Percentiles rank a stretch among this genome's conserved stretches.
Evolutionary conservation across 148 eudicot species (phyloP).

Genomic region (Arctostaphylos glauca): DNA sequence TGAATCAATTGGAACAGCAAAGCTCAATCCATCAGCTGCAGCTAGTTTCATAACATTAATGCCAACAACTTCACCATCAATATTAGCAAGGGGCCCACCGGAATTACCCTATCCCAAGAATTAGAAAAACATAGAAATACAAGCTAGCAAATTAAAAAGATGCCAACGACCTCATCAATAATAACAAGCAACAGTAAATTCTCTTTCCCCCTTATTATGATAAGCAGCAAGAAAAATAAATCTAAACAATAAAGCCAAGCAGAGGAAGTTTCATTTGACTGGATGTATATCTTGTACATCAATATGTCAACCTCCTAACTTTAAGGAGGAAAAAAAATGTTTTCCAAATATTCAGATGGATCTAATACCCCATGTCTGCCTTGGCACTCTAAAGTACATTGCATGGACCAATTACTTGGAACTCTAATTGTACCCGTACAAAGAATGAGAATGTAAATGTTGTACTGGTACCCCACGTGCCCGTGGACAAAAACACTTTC

Average conservation of each 20-base stretch:
- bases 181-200: background rate
- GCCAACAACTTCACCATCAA: slow-evolving; percentile 91
- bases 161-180: background rate
- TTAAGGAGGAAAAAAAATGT: background rate
- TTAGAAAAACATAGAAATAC: background rate
- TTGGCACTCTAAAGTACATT: background rate
- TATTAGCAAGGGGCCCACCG: slow-evolving; percentile 94
- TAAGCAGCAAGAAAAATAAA: background rate
- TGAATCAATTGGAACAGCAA: slow-evolving; percentile 91
- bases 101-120: slow-evolving; percentile 71
- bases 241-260: slow-evolving; percentile 7
- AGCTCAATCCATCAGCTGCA: slow-evolving; percentile 84
- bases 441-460: background rate
- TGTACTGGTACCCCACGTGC: background rate
- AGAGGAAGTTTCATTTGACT: background rate
- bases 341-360: background rate
- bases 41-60: slow-evolving; percentile 80
- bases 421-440: background rate
- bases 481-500: background rate
- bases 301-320: background rate
- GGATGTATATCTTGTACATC: background rate
- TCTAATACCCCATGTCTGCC: background rate
- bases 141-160: background rate
- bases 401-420: background rate
- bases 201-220: background rate